Conservation (phyloP, 177 flowering plant genomes). For the Vitis hybrid region DNA sequence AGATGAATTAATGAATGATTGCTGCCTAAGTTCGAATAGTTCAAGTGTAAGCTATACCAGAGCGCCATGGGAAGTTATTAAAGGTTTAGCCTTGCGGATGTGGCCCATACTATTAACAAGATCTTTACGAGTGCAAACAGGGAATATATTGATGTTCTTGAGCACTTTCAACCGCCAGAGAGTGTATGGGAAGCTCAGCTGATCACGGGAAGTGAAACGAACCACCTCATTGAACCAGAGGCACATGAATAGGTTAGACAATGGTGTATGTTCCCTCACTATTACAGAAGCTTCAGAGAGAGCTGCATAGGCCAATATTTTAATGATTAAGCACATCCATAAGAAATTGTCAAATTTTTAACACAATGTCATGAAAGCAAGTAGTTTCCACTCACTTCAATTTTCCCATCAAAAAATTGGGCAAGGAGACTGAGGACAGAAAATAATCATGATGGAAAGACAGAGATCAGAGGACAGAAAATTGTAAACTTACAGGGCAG, state of each 20-base stretch:
- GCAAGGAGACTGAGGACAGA: too few species aligned
- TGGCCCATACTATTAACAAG: constrained; percentile 97
- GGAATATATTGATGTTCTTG: constrained; percentile 73
- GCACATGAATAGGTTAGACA: constrained; percentile 86
- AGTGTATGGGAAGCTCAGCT: constrained; percentile 90
- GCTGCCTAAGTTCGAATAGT: not conserved
- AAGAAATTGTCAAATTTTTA: not conserved
- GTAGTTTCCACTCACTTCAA: too few species aligned
- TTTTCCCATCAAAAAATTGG: too few species aligned
- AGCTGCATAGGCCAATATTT: constrained; percentile 53
- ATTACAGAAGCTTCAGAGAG: constrained; percentile 87
- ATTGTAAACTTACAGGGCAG: too few species aligned
- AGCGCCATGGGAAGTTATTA: constrained; percentile 11
- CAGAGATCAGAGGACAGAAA: too few species aligned
- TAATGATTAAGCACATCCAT: not conserved
- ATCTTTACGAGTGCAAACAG: constrained; percentile 92
- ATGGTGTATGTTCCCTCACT: constrained; percentile 78
- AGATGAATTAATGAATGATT: not conserved
- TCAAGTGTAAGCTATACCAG: not conserved
- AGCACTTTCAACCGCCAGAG: constrained; percentile 65
- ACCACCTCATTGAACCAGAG: constrained; percentile 98
- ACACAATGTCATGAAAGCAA: too few species aligned
- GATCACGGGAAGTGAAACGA: constrained; percentile 93
- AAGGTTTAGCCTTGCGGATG: constrained; percentile 80
- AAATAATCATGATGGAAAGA: too few species aligned